Evolutionary conservation across 2,329 filamentous ascomycete genomes (phyloP), one percentile per base, ranked within the genome.

Genomic region (Phyllosticta citrichinensis): DNA sequence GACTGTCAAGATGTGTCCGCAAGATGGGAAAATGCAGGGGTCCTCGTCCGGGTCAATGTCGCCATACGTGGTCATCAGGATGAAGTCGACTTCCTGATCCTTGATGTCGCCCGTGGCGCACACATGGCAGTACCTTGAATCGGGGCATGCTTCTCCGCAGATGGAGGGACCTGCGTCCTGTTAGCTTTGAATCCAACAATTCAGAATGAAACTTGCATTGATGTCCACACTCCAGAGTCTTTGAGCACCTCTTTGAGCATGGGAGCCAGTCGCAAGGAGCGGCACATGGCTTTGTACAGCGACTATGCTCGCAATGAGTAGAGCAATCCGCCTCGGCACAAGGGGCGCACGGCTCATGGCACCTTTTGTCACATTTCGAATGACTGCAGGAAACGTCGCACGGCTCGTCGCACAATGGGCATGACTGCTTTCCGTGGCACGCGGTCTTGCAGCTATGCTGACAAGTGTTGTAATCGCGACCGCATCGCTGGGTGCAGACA

Each of bases 211-310:
- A 27, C 57, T 35, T 27, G 74, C 83, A 89, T 67, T 77, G 81
- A 68, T 89, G 85, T 0, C 82, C 82, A 66, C 87, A 89, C 0
- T 25, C 19, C 3, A 89, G 69, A 0, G 62, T 17, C 27, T 80
- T 75, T 2, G 74, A 66, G 66, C 87, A 91, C 9, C 86, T 76
- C 65, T 77, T 70, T 1, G 80, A 81, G 68, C 87, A 91, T 1
- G 87, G 87, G 0, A 88, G 67, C 72, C 83, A 80, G 64, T 87
- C 76, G 67, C 87, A 91, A 0, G 87, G 86, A 0, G 81, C 86
- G 0, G 84, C 84, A 63, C 87, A 89, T 19, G 82, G 82, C 76
- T 84, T 77, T 0, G 68, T 66, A 63, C 78, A 80, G 51, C 65
- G 22, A 67, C 73, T 40, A 65, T 88, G 86, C 8, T 76, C 75